phyloP scores from a whole-genome alignment of 352 stramenopile genomes.

The Pythium rishiriense region DNA sequence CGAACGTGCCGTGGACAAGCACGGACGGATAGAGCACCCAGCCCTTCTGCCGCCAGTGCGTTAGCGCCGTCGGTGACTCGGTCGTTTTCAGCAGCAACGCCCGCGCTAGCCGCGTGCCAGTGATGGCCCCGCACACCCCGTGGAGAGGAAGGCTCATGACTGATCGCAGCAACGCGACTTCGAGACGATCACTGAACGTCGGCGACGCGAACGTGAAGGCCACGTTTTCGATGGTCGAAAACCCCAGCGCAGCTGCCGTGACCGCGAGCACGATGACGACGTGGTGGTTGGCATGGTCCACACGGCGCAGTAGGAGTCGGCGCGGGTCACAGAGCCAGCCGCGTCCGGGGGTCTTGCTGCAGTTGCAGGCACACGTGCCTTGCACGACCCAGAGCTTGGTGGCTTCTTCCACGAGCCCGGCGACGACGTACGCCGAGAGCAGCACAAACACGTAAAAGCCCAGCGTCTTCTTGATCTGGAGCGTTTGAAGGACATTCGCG shows the following conservation, averaged over 20 bases:
- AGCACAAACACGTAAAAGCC: constrained; percentile 67
- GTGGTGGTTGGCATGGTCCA: constrained; percentile 47
- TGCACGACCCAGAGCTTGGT: constrained; percentile 75
- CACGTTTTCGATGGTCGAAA: constrained; percentile 66
- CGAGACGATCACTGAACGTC: constrained; percentile 36
- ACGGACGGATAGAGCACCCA: constrained; percentile 44
- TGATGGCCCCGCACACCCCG: constrained; percentile 62
- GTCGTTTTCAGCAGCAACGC: constrained; percentile 26
- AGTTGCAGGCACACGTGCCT: constrained; percentile 41
- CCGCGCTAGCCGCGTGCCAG: constrained; percentile 57
- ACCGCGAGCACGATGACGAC: constrained; percentile 64
- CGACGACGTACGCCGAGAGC: constrained; percentile 51
- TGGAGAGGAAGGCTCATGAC: constrained; percentile 56
- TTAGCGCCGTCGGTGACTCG: not conserved
- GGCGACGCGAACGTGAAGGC: constrained; percentile 42
- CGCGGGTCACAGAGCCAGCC: constrained; percentile 52
- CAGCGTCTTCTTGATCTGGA: constrained; percentile 58
- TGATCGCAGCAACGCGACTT: constrained; percentile 42
- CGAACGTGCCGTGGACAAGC: constrained; percentile 60
- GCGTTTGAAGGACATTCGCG: constrained; percentile 41
- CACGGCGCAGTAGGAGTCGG: constrained; percentile 44
- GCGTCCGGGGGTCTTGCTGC: constrained; percentile 4
- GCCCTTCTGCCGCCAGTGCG: constrained; percentile 39
- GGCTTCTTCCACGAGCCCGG: constrained; percentile 61
- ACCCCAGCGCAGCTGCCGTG: constrained; percentile 49